These are phyloP conservation scores for Erigeron philadelphicus DNA, from an alignment of 140 eudicot species.

Conservation along the genomic window DNA sequence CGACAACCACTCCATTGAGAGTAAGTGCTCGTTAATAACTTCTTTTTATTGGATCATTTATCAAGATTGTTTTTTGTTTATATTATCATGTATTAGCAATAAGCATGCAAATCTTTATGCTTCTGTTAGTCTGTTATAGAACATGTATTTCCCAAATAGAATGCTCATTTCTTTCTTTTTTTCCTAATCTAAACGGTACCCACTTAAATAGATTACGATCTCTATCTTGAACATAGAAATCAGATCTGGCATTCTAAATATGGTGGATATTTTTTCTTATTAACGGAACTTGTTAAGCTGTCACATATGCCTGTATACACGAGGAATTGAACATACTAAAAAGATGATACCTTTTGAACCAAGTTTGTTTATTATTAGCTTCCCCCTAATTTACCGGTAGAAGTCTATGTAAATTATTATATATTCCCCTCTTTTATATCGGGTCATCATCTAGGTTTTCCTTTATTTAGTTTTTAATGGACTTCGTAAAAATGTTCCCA, in stretches of 20 bases:
- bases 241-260: not conserved
- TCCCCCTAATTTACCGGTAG: not conserved
- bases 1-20: conserved; percentile 59
- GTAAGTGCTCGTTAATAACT: conserved; percentile 46
- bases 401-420: not conserved
- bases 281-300: not conserved
- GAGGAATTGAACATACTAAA: not conserved
- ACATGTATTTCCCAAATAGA: not conserved
- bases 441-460: not conserved
- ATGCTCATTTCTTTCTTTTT: not conserved
- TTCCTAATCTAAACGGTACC: conserved; percentile 2
- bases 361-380: not conserved
- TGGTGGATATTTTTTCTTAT: not conserved
- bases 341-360: not conserved
- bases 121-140: conserved; percentile 2
- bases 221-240: not conserved
- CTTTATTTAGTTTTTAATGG: not conserved
- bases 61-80: not conserved
- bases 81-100: not conserved
- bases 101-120: not conserved
- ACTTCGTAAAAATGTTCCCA: conserved; percentile 2
- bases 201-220: conserved; percentile 8
- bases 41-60: not conserved
- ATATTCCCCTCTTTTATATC: not conserved
- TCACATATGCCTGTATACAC: not conserved